These are phyloP conservation scores for Trichoderma citrinoviride DNA, from an alignment of 2,329 filamentous ascomycete species.

Conservation along the genomic window DNA sequence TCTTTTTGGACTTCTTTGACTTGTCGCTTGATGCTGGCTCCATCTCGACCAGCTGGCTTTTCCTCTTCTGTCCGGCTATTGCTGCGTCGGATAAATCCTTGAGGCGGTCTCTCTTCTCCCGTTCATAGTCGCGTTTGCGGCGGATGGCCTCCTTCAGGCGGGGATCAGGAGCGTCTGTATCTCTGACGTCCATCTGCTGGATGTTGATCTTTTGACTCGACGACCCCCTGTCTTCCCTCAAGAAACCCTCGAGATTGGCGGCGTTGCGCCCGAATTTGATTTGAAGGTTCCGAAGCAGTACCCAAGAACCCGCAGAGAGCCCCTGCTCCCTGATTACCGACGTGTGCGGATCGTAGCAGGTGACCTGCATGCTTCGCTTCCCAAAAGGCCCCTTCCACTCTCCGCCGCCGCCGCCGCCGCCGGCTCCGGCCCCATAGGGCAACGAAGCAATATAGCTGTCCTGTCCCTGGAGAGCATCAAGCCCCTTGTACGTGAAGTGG, in stretches of 20 bases:
- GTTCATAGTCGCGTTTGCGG: conserved; percentile 65
- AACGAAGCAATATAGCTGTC: conserved; percentile 49
- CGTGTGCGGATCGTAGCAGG: conserved; percentile 67
- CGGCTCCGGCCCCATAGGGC: conserved; percentile 24
- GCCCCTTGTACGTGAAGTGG: conserved; percentile 41
- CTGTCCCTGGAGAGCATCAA: conserved; percentile 33
- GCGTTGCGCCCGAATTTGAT: conserved; percentile 56
- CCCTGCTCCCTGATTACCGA: conserved; percentile 49
- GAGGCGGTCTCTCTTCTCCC: conserved; percentile 41
- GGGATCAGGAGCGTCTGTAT: conserved; percentile 44
- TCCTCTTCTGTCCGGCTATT: conserved; percentile 41
- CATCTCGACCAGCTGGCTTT: conserved; percentile 29
- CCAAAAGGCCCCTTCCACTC: conserved; percentile 76
- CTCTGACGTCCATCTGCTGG: conserved; percentile 44
- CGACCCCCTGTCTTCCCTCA: conserved; percentile 58
- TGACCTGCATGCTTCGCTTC: conserved; percentile 67
- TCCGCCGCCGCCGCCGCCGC: conserved; percentile 21
- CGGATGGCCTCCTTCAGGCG: conserved; percentile 57
- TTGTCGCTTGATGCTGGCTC: conserved; percentile 31
- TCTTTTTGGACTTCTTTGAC: conserved; percentile 26
- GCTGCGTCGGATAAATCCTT: conserved; percentile 40
- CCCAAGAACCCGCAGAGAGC: conserved; percentile 58
- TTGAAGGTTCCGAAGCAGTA: conserved; percentile 70
- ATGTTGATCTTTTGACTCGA: conserved; percentile 54
- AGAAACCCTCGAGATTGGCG: conserved; percentile 65